These are phyloP conservation scores for Trypanosoma scelopori DNA, from an alignment of 208 protist species.

Conservation along the genomic window DNA sequence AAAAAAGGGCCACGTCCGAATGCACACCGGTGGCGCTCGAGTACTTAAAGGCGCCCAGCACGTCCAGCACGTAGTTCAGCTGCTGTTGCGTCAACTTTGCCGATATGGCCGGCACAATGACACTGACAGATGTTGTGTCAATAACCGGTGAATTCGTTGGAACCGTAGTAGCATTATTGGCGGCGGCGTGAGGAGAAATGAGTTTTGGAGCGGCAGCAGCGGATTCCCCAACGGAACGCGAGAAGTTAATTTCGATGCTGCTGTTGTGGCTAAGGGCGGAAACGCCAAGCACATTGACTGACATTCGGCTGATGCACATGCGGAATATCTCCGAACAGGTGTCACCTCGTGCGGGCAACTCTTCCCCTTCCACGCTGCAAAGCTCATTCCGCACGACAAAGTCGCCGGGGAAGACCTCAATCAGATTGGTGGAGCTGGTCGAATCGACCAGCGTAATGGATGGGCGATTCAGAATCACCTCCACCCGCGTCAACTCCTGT, in stretches of 20 bases:
- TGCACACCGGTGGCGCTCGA: background rate
- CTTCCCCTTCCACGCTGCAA: background rate
- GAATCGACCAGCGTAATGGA: slow-evolving; percentile 54
- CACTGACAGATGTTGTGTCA: slow-evolving; percentile 9
- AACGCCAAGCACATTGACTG: slow-evolving; percentile 17
- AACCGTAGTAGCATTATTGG: slow-evolving; percentile 3
- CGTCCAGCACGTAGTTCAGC: slow-evolving; percentile 58
- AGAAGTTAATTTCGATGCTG: slow-evolving; percentile 15
- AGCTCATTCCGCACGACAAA: slow-evolving; percentile 55
- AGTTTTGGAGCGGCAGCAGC: background rate
- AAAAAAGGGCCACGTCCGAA: background rate
- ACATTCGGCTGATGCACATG: slow-evolving; percentile 20
- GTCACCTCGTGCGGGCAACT: background rate
- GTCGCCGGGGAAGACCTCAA: slow-evolving; percentile 64
- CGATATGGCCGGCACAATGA: slow-evolving; percentile 25
- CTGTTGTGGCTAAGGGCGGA: slow-evolving; percentile 15
- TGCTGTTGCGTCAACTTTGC: slow-evolving; percentile 40
- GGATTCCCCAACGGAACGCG: slow-evolving; percentile 9
- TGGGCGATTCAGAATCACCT: slow-evolving; percentile 56
- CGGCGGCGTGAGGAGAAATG: no score
- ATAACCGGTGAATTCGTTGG: background rate
- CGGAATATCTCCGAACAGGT: slow-evolving; percentile 18
- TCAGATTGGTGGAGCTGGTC: slow-evolving; percentile 31
- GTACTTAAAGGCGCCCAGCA: slow-evolving; percentile 50
- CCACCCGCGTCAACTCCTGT: slow-evolving; percentile 55